Evolutionary conservation across 2,329 filamentous ascomycete species (phyloP), one percentile per base, ranked within the genome.

Genomic region (Stachybotrys echinatus): DNA sequence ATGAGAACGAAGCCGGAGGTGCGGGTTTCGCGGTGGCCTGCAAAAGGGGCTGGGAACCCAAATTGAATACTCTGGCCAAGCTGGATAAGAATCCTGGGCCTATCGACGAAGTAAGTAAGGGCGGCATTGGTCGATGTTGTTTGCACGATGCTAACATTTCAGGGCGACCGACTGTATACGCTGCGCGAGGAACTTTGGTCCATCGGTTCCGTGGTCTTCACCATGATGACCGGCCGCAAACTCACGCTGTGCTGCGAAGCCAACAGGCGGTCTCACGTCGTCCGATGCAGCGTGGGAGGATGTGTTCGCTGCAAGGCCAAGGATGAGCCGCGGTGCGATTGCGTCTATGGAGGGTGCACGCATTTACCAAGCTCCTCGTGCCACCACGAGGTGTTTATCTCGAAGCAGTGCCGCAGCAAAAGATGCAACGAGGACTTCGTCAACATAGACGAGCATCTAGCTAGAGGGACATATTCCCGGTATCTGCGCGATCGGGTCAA

Each of bases 161-260:
- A 69, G 67, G 46, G 37, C 19, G 49, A 60, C 12, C 63, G 64
- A 3, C 58, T 63, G 0, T 73, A 73, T 51, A 68, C 68, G 1
- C 55, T 64, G 21, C 62, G 61, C 20, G 62, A 63, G 37, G 73
- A 75, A 48, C 55, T 74, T 31, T 67, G 58, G 56, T 61, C 64
- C 22, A 61, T 75, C 23, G 72, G 70, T 31, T 57, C 52, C 17
- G 55, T 71, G 23, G 52, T 75, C 43, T 70, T 68, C 53, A 63
- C 59, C 46, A 74, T 75, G 72, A 75, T 75, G 72, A 61, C 58
- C 8, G 64, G 65, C 6, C 37, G 44, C 4, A 17, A 42, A 10
- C 57, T 49, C 20, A 50, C 52, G 4, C 48, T 52, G 47, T 20
- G 20, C 31, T 61, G 62, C 46, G 44, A 52, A 7, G 23, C 50